Evolutionary conservation across 495 filamentous ascomycete species (phyloP), one percentile per base, ranked within the genome.

Genomic region (Parathielavia appendiculata): DNA sequence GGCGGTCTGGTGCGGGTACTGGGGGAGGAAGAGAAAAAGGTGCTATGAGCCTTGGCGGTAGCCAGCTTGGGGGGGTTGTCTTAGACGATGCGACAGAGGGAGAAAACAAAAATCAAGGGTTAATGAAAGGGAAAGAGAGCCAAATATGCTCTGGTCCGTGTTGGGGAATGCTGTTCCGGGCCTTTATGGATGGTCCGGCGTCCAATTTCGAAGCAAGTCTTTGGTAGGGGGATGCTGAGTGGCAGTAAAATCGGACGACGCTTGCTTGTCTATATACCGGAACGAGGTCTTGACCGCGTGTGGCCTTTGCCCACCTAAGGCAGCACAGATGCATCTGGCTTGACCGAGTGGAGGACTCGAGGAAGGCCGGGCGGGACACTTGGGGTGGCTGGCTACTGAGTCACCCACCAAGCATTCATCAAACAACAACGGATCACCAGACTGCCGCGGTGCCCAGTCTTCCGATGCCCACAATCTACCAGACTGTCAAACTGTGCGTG

Each of bases 31-130:
- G 48, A 36, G 19, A 32, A 58, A 32, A 39, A 10, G 19, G 30
- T 30, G 30, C 12, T 12, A 17, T 32, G 56, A 26, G 26, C 56
- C 51, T 58, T 51, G 40, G 58, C 22, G 43, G 60, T 39, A 58
- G 65, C 65, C 65, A 68, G 60, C 49, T 61, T 68, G 65, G 55
- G 51, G 34, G 39, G n/a, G n/a, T n/a, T 34, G 12, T 51, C 30
- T 7, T 39, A 2, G 26, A 30, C 30, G 2, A 38, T 22, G 20
- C 7, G 36, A 35, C 43, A 9, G 7, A 51, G 11, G 38, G 51
- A 11, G 52, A 6, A 14, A 26, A 19, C n/a, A 16, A 34, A 32
- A 45, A n/a, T n/a, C n/a, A n/a, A 2, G 48, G 34, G 46, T 48
- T 11, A 12, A 17, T 23, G 26, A 23, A 48, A 39, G n/a, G 17